Evolutionary conservation across 257 asterid genomes (phyloP).

Genomic region (Anisodus tanguticus): DNA sequence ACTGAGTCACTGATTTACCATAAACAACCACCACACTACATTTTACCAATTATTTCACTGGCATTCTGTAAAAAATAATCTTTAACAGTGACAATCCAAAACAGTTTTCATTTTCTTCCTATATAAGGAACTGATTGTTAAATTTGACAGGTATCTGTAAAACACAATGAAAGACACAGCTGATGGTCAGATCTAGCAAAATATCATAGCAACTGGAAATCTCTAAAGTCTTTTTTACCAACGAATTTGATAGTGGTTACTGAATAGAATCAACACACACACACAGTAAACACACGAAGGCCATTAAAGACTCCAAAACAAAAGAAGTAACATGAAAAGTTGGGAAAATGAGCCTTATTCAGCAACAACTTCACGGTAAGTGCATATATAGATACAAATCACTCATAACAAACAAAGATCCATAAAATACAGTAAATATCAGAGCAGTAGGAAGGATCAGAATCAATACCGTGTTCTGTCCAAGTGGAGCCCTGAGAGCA

Average conservation of each 20-base stretch:
- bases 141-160: background rate
- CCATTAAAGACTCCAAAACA: background rate
- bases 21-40: background rate
- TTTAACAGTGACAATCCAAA: background rate
- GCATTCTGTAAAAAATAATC: background rate
- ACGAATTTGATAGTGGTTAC: background rate
- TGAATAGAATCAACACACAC: background rate
- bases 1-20: background rate
- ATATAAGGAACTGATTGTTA: background rate
- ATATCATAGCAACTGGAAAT: background rate
- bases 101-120: background rate
- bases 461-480: slow-evolving; percentile 83
- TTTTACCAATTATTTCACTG: background rate
- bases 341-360: no score
- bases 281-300: background rate
- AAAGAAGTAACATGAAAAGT: background rate
- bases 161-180: background rate
- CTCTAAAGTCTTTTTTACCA: background rate
- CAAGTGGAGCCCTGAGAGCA: slow-evolving; percentile 95
- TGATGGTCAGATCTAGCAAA: background rate
- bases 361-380: background rate
- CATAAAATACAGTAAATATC: background rate
- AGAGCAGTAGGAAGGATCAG: background rate
- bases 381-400: background rate
- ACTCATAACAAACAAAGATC: background rate